phyloP scores from a whole-genome alignment of 768 basidiomycete species.

The Mycena haematopus region DNA sequence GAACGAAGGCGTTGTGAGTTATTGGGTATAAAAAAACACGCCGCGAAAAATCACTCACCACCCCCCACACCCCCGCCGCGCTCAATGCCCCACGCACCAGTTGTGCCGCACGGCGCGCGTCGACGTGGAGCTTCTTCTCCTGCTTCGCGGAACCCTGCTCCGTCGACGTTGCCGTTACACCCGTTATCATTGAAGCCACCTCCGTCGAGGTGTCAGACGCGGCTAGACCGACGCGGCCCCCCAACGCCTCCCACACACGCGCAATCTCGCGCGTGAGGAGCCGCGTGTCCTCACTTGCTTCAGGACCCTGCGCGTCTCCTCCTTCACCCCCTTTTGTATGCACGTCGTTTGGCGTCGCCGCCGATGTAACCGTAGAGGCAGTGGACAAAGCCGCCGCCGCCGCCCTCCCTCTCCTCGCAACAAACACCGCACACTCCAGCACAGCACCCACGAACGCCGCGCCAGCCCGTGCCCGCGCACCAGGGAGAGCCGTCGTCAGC shows the following conservation, averaged over 20 bases:
- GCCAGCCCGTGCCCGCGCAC: constrained; percentile 24
- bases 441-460: constrained; percentile 27
- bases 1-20: background rate
- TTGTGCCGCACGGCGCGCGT: constrained; percentile 17
- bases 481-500: constrained; percentile 26
- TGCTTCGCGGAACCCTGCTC: background rate
- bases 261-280: constrained; percentile 20
- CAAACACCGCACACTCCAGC: constrained; percentile 28
- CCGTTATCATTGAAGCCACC: no score
- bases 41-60: constrained; percentile 6
- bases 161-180: no score
- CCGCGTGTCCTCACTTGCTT: background rate
- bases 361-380: background rate
- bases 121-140: constrained; percentile 11
- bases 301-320: no score
- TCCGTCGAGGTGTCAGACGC: background rate
- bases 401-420: constrained; percentile 10
- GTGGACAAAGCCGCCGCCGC: background rate
- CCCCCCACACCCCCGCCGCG: constrained; percentile 46
- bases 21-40: no score
- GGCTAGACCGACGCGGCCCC: background rate
- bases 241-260: constrained; percentile 24
- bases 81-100: constrained; percentile 22
- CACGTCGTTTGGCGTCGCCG: no score
- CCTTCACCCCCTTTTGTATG: background rate